phyloP scores from a whole-genome alignment of 2,329 filamentous ascomycete species.

The Aspergillus awamori region DNA sequence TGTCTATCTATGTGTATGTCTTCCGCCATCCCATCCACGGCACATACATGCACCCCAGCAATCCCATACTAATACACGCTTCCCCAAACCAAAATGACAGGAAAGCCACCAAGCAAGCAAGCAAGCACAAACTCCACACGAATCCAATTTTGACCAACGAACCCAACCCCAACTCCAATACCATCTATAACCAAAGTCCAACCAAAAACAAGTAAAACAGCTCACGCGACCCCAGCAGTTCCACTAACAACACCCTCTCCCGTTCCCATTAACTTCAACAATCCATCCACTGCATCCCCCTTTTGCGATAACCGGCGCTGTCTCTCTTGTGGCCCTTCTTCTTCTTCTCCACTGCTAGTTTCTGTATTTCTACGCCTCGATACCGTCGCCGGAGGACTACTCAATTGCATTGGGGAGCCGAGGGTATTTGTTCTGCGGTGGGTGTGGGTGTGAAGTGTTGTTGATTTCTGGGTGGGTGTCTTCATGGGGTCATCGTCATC shows the following conservation, averaged over 20 bases:
- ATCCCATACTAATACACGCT: too few relatives aligned
- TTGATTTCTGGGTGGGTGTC: constrained; percentile 24
- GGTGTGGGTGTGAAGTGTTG: constrained; percentile 3
- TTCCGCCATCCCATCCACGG: too few relatives aligned
- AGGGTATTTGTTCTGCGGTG: neutral
- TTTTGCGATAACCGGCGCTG: constrained; percentile 27
- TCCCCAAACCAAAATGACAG: too few relatives aligned
- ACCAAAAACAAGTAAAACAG: neutral
- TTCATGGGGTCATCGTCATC: constrained; percentile 23
- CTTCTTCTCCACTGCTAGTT: constrained; percentile 12
- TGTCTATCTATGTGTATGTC: too few relatives aligned
- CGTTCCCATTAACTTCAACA: constrained; percentile 45
- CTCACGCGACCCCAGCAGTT: too few relatives aligned
- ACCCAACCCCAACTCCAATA: too few relatives aligned
- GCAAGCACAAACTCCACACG: too few relatives aligned
- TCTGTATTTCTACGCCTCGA: constrained; percentile 15
- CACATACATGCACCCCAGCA: too few relatives aligned
- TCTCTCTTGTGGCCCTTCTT: neutral
- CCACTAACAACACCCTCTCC: constrained; percentile 16
- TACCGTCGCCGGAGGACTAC: constrained; percentile 38
- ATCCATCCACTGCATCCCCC: constrained; percentile 43
- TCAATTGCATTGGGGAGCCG: constrained; percentile 40
- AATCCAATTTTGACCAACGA: too few relatives aligned
- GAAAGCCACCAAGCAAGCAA: too few relatives aligned
- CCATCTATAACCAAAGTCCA: too few relatives aligned